phyloP scores from a whole-genome alignment of 108 stramenopile species.

The Cyclotella sp. region DNA sequence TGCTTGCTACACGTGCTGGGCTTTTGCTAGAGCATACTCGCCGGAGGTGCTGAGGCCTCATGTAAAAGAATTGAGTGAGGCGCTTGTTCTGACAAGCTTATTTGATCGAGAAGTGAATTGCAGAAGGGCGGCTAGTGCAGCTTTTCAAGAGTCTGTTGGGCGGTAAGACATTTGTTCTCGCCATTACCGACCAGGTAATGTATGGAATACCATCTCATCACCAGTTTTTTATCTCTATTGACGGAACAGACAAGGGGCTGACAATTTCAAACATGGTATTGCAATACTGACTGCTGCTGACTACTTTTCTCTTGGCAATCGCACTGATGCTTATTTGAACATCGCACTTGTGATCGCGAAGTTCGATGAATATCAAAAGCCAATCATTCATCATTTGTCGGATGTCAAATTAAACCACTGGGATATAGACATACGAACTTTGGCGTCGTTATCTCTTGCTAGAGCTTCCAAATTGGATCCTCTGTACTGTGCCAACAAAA shows the following conservation, averaged over 20 bases:
- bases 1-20: conserved; percentile 99
- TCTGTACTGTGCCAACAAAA: conserved; percentile 46
- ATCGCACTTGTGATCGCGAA: conserved; percentile 79
- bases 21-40: conserved; percentile 96
- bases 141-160: conserved; percentile 95
- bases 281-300: conserved; percentile 94
- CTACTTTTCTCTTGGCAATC: conserved; percentile 96
- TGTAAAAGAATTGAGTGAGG: conserved; percentile 69
- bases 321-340: conserved; percentile 78
- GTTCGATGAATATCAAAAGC: conserved; percentile 82
- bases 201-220: neutral
- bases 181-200: neutral
- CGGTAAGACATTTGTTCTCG: conserved; percentile 1
- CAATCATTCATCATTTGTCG: conserved; percentile 83
- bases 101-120: conserved; percentile 99
- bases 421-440: conserved; percentile 85
- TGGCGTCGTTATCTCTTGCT: conserved; percentile 81
- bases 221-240: neutral
- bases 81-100: conserved; percentile 89
- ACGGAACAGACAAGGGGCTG: conserved; percentile 49
- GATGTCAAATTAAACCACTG: conserved; percentile 88
- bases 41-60: conserved; percentile 80
- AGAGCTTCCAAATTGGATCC: conserved; percentile 69
- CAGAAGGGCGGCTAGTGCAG: conserved; percentile 97
- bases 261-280: conserved; percentile 95